Base-by-base conservation (phyloP, 169 alveolate genomes). In the Cyclospora cayetanensis region DNA sequence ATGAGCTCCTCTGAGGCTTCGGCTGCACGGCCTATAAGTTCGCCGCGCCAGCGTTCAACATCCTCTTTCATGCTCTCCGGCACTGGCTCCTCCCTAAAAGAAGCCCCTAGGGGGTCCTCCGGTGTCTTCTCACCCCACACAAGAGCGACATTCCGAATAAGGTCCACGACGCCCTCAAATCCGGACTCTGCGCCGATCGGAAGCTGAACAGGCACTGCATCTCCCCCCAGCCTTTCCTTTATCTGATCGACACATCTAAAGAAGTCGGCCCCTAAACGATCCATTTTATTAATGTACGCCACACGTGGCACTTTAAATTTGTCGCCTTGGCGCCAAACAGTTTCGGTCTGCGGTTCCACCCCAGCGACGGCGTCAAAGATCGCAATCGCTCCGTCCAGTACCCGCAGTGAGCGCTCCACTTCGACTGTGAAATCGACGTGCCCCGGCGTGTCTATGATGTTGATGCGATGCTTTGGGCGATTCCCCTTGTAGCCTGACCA, bases 401-500 rank as follows among this genome's bases (percentile, higher is more conserved):
- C 99, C 43, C 99, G 95, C 70, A 98, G 94, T 5, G 99, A 96
- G 55, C 99, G 94, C 88, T 98, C 99, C 29, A 97, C 98, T 52
- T 83, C 39, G 0, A 97, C 99, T 31, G 99, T 97, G 94, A 98
- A 98, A 93, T 98, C 99, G 29, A 97, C 99, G 93, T 98, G 99
- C 0, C 99, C 99, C 27, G 99, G 99, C 2, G 99, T 98, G 91
- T 98, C 99, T n/a, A 98, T 97, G 22, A 98, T 94, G 95, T 98
- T 98, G 91, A 98, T 95, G 84, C 99, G 94, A 90, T 95, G 97
- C 42, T 25, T 20, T 46, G 11, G 70, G 31, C 31, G 70, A 29
- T 55, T 9, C 70, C n/a, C 7, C 29, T 55, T 7, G 70, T 55
- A 91, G 20, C 97, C 97, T 35, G 93, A 93, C 99, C 99, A 98